Conservation (phyloP, 352 stramenopile genomes). For the Globisporangium sylvaticum region DNA sequence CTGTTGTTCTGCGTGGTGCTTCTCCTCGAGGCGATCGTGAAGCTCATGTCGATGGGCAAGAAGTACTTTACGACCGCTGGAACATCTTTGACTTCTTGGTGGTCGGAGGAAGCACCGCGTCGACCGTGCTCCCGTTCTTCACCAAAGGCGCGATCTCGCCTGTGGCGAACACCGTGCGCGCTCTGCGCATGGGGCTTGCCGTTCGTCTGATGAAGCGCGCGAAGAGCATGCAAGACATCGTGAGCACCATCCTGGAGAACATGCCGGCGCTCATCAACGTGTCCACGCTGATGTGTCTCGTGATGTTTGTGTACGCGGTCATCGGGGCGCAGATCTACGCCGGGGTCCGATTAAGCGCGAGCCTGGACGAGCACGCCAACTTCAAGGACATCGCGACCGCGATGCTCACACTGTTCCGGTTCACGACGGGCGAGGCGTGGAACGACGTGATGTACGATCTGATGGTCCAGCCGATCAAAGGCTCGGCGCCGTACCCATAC, state of each 20-base stretch:
- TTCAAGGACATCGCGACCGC: constrained; percentile 52
- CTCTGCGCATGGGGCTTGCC: constrained; percentile 59
- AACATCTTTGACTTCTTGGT: constrained; percentile 74
- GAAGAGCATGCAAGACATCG: constrained; percentile 56
- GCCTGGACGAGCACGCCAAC: constrained; percentile 56
- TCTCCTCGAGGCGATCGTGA: constrained; percentile 53
- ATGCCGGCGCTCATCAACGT: constrained; percentile 78
- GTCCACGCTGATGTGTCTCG: constrained; percentile 53
- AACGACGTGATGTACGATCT: constrained; percentile 82
- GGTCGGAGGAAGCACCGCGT: constrained; percentile 37
- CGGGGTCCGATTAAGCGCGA: constrained; percentile 43
- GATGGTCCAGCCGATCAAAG: constrained; percentile 32
- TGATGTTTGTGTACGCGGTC: constrained; percentile 80
- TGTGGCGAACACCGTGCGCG: constrained; percentile 50
- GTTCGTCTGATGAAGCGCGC: constrained; percentile 44
- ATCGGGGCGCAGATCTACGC: constrained; percentile 77
- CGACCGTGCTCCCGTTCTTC: constrained; percentile 37
- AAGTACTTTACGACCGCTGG: constrained; percentile 60
- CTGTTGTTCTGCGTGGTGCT: constrained; percentile 60
- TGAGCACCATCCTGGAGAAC: constrained; percentile 67
- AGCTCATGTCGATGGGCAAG: constrained; percentile 54
- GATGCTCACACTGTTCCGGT: constrained; percentile 64
- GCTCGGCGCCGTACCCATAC: constrained; percentile 21
- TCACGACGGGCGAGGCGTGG: constrained; percentile 67
- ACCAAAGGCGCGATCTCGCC: constrained; percentile 38